Conservation (phyloP, 441 rosid species). For the Syzygium malaccense region DNA sequence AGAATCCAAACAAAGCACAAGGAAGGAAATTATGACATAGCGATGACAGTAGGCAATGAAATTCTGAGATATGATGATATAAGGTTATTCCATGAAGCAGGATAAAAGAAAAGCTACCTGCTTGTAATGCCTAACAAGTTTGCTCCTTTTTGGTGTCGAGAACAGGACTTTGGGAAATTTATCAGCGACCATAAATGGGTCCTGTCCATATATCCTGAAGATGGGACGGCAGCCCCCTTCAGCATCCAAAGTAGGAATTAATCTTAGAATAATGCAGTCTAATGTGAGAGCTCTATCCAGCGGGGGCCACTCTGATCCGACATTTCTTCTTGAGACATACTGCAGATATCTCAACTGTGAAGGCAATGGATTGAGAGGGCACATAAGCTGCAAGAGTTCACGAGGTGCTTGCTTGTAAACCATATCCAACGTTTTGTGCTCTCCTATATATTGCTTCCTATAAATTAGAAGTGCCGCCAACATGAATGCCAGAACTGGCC, state of each 20-base stretch:
- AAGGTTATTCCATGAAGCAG: background rate
- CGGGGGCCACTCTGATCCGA: conserved; percentile 91
- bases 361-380: conserved; percentile 81
- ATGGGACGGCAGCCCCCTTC: conserved; percentile 80
- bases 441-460: conserved; percentile 79
- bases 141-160: conserved; percentile 59
- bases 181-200: conserved; percentile 60
- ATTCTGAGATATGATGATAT: background rate
- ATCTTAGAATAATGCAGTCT: conserved; percentile 84
- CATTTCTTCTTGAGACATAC: conserved; percentile 82
- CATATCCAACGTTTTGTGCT: conserved; percentile 90
- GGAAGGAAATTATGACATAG: background rate
- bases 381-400: conserved; percentile 72
- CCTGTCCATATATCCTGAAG: conserved; percentile 85
- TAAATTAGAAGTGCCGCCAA: conserved; percentile 76
- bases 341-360: conserved; percentile 90
- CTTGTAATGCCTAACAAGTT: conserved; percentile 53
- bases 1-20: background rate
- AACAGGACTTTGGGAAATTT: conserved; percentile 45
- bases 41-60: background rate
- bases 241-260: conserved; percentile 62
- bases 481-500: conserved; percentile 86
- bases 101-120: conserved; percentile 40
- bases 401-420: conserved; percentile 85
- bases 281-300: conserved; percentile 74